Base-by-base conservation (phyloP, 441 rosid genomes). In the Adansonia madagascariensis region DNA sequence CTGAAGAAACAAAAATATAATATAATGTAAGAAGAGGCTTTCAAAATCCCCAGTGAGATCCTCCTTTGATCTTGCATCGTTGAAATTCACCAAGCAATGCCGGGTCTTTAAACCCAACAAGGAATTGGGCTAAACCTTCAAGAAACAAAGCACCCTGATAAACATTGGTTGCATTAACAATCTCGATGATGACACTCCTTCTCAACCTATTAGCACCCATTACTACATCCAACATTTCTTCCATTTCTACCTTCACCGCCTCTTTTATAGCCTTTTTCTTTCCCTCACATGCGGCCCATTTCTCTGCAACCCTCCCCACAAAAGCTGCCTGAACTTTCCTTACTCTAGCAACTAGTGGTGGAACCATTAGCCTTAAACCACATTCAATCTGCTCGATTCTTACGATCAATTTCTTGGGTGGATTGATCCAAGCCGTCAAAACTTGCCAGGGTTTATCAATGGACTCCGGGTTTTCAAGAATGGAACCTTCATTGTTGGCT, bases 131-230 rank as follows among this genome's bases (percentile, higher is more conserved):
- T 57, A 94, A 79, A 52, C 86, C 92, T 80, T 94, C 88, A 77
- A 94, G 94, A 89, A 87, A 94, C 83, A 90, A 69, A 76, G 94
- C 94, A 0, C 91, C 92, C 57, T 91, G 94, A 75, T 88, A 92
- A 56, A 85, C 81, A 43, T 76, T 86, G 63, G 84, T 80, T 2
- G 90, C 88, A 41, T 86, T 89, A 71, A 88, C 87, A 68, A 94
- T 90, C 67, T 94, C 97, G 57, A 86, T 80, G 22, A 92, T 83
- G 56, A 90, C 85, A 77, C 92, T 92, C 80, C 84, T 86, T 78
- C 98, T 84, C 71, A 92, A 63, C 43, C 98, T 77, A 71, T 92
- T 94, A 9, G 89, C 94, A 68, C 90, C 94, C 76, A 86, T 22
- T 6, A 94, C 89, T 10, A 89, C 88, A 56, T 89, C 76, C 79